These are phyloP conservation scores for Cicer bijugum DNA, from an alignment of 306 rosid species.

Conservation along the genomic window DNA sequence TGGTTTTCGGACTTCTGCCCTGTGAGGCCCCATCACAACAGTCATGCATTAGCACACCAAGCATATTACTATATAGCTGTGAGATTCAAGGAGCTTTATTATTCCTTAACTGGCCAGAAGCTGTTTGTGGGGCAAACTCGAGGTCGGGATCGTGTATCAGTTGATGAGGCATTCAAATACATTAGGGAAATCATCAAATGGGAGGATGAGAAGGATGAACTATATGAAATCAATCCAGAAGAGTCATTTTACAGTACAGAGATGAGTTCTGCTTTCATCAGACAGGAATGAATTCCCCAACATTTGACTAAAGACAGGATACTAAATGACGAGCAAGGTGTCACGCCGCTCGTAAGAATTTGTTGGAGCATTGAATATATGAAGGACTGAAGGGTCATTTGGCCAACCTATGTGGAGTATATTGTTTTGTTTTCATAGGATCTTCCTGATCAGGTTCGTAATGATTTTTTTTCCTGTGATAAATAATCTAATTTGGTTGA, in stretches of 20 bases:
- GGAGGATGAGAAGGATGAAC: slow-evolving; percentile 78
- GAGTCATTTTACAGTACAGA: slow-evolving; percentile 85
- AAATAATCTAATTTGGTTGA: slow-evolving; percentile 52
- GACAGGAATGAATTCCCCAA: slow-evolving; percentile 59
- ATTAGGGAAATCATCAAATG: slow-evolving; percentile 80
- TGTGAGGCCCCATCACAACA: slow-evolving; percentile 65
- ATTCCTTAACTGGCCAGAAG: slow-evolving; percentile 62
- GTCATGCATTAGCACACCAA: slow-evolving; percentile 74
- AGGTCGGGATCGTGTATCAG: slow-evolving; percentile 67
- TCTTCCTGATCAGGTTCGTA: slow-evolving; percentile 46
- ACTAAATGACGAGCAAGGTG: slow-evolving; percentile 20
- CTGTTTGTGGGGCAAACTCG: slow-evolving; percentile 74
- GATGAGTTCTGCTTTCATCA: slow-evolving; percentile 58
- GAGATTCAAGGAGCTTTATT: slow-evolving; percentile 85
- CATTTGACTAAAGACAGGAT: slow-evolving; percentile 22
- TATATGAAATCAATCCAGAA: slow-evolving; percentile 58
- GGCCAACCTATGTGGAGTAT: slow-evolving; percentile 39
- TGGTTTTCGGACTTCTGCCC: slow-evolving; percentile 86
- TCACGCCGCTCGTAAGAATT: slow-evolving; percentile 36
- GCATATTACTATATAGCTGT: slow-evolving; percentile 77
- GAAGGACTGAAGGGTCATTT: slow-evolving; percentile 33
- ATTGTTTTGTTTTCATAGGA: slow-evolving; percentile 43
- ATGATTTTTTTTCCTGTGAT: slow-evolving; percentile 46
- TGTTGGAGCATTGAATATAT: slow-evolving; percentile 42
- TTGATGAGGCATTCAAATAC: slow-evolving; percentile 78